Evolutionary conservation across 768 basidiomycete species (phyloP).

Genomic region (Lactarius deliciosus): DNA sequence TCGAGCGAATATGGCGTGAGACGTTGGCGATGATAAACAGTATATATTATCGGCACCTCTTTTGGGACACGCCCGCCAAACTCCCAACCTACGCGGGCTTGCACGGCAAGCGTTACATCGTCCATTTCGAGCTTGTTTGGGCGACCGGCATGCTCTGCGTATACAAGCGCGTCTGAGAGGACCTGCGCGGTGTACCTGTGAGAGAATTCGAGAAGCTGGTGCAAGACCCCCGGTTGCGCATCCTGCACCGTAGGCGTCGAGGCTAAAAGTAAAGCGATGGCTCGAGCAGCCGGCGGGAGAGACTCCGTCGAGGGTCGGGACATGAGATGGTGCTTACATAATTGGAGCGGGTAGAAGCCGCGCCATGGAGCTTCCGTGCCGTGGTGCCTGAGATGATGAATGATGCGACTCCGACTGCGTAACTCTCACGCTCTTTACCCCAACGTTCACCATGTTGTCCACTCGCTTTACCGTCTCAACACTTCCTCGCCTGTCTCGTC

Average conservation of each 20-base stretch:
- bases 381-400: not conserved
- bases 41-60: conserved; percentile 51
- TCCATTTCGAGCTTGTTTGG: conserved; percentile 81
- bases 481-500: conserved; percentile 45
- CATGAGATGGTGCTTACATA: conserved; percentile 34
- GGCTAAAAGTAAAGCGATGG: conserved; percentile 80
- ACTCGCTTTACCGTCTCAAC: conserved; percentile 48
- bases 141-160: conserved; percentile 82
- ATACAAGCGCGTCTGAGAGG: conserved; percentile 80
- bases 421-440: conserved; percentile 22
- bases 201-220: conserved; percentile 84
- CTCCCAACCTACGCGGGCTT: conserved; percentile 91
- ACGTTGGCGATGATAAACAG: not conserved
- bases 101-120: conserved; percentile 76
- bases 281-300: conserved; percentile 80
- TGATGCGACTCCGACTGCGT: not conserved
- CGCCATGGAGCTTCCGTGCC: not conserved
- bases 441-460: conserved; percentile 65
- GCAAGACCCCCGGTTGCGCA: conserved; percentile 81
- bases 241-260: conserved; percentile 84
- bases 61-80: conserved; percentile 87
- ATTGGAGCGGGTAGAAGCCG: not conserved
- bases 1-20: conserved; percentile 1
- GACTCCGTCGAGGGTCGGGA: conserved; percentile 48
- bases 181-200: conserved; percentile 83